Evolutionary conservation across 2,329 filamentous ascomycete genomes (phyloP).

Genomic region (Cladosporium sp.): DNA sequence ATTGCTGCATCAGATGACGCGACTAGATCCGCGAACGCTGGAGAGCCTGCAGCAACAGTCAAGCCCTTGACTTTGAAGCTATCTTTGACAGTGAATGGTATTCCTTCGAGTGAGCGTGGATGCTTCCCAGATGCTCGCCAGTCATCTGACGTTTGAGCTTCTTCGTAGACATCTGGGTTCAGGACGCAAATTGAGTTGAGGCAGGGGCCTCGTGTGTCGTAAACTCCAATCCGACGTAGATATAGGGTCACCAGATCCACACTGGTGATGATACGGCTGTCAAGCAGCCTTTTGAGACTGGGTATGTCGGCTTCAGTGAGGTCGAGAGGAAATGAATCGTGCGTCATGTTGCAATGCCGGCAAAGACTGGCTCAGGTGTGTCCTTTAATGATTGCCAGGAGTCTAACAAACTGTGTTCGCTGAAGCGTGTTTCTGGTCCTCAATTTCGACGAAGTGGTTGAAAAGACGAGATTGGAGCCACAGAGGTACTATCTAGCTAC

Average conservation of each 20-base stretch:
- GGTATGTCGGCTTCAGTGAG: conserved; percentile 42
- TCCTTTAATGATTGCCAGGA: no score
- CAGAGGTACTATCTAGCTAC: no score
- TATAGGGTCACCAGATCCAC: conserved; percentile 43
- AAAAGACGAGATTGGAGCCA: no score
- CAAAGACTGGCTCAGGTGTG: no score
- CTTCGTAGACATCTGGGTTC: conserved; percentile 40
- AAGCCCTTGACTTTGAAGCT: conserved; percentile 50
- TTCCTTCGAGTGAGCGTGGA: conserved; percentile 45
- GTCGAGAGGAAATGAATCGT: no score
- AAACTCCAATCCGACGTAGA: conserved; percentile 42
- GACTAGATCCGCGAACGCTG: conserved; percentile 47
- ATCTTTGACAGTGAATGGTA: conserved; percentile 55
- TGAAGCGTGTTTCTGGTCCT: no score
- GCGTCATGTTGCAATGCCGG: no score
- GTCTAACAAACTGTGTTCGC: no score
- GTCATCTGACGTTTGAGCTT: conserved; percentile 44
- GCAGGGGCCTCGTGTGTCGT: conserved; percentile 35
- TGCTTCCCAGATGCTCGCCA: conserved; percentile 35
- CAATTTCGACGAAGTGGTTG: no score
- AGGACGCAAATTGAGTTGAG: conserved; percentile 46
- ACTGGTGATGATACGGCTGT: conserved; percentile 34
- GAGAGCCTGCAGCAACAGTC: conserved; percentile 49
- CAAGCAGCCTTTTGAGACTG: conserved; percentile 39
- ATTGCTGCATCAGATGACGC: conserved; percentile 49